phyloP scores from a whole-genome alignment of 177 flowering plant genomes.

The Vitis hybrid region DNA sequence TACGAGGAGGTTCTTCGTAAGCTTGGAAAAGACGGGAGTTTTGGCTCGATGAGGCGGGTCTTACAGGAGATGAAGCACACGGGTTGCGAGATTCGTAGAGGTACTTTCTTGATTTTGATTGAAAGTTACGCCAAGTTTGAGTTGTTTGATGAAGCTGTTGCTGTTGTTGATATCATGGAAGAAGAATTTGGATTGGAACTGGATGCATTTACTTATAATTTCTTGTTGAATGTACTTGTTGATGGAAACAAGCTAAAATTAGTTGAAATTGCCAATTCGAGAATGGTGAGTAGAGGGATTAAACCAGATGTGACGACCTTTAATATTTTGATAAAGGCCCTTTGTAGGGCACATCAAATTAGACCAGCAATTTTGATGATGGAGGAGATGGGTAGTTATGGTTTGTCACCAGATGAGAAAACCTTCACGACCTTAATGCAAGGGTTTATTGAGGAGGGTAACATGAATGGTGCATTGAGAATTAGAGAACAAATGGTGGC shows the following conservation, averaged over 20 bases:
- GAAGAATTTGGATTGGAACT: constrained; percentile 53
- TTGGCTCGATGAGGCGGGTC: constrained; percentile 50
- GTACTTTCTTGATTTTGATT: constrained; percentile 62
- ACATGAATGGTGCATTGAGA: constrained; percentile 74
- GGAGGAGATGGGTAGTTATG: constrained; percentile 78
- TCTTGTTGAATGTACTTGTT: constrained; percentile 74
- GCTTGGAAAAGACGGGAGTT: constrained; percentile 63
- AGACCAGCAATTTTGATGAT: constrained; percentile 82
- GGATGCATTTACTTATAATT: constrained; percentile 58
- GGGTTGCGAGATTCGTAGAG: constrained; percentile 35
- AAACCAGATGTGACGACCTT: constrained; percentile 79
- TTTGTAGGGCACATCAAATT: constrained; percentile 87
- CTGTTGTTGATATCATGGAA: constrained; percentile 54
- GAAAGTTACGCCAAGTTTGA: constrained; percentile 54
- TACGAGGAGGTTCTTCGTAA: constrained; percentile 67
- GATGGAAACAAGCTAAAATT: constrained; percentile 75
- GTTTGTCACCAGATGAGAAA: constrained; percentile 78
- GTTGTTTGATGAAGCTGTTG: constrained; percentile 54
- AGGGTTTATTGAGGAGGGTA: constrained; percentile 79
- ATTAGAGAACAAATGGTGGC: constrained; percentile 70
- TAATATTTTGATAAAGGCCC: constrained; percentile 89
- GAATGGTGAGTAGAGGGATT: constrained; percentile 53
- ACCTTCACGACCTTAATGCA: constrained; percentile 86
- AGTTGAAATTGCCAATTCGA: constrained; percentile 62
- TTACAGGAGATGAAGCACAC: constrained; percentile 56